Evolutionary conservation across 1,284 basidiomycete species (phyloP), one percentile per base, ranked within the genome.

Genomic region (Pseudozyma pruni): DNA sequence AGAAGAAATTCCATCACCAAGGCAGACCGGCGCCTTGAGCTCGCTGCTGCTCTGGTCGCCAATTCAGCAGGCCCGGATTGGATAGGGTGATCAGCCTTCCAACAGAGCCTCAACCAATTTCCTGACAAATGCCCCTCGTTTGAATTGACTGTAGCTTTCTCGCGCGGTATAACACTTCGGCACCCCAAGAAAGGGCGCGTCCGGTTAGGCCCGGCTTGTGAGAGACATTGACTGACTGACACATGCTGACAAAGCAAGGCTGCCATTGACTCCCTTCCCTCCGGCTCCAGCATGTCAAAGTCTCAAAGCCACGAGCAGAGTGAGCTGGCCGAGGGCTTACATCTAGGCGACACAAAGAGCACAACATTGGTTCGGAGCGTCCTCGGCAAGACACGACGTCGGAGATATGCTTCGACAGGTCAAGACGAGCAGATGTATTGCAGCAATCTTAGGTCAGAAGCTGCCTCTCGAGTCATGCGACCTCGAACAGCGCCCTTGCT

Each of bases 101-200:
- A 42, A 50, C 55, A 51, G 51, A 58, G 32, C 43, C 19, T 27
- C 23, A 9, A 23, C 25, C 39, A 19, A 45, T 34, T 35, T 45
- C 37, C 60, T 63, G 53, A 63, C 60, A 57, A 63, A 63, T 64
- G 55, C 38, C 55, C 37, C 46, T 25, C 8, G 13, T 40, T 39
- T 46, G 34, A 20, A 22, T 48, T 46, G 50, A 6, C 23, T 10
- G 7, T 1, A 7, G 17, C 32, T n/a, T 35, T 54, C 10, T 54
- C 61, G 61, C 51, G 43, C 61, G 61, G 54, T n/a, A 55, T 38
- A 10, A 4, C 3, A 33, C 37, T n/a, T n/a, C n/a, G n/a, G n/a
- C n/a, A n/a, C n/a, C n/a, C n/a, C n/a, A n/a, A n/a, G n/a, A n/a
- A n/a, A n/a, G n/a, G n/a, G n/a, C n/a, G n/a, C n/a, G n/a, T n/a